Conservation (phyloP, 768 basidiomycete species). For the Suillus decipiens region DNA sequence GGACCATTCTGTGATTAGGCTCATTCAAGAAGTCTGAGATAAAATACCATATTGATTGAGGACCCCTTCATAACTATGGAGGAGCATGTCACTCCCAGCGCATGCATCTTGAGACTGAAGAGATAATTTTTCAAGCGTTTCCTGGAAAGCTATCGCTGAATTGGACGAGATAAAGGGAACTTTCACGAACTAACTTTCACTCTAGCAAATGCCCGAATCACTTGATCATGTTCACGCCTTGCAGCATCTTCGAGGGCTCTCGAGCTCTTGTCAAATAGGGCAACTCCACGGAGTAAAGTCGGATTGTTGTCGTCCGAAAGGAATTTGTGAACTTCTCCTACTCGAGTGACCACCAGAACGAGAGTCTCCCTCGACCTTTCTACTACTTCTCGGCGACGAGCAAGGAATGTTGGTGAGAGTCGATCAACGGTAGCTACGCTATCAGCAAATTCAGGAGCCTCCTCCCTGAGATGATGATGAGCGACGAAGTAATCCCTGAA, state of each 20-base stretch:
- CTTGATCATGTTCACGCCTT: conserved; percentile 45
- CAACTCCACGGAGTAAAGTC: conserved; percentile 40
- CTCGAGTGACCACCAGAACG: conserved; percentile 36
- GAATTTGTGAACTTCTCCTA: conserved; percentile 37
- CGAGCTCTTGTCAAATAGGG: conserved; percentile 56
- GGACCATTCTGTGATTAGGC: conserved; percentile 9
- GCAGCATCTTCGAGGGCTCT: conserved; percentile 50
- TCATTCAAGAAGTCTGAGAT: conserved; percentile 6
- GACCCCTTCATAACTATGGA: conserved; percentile 46
- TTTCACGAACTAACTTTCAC: conserved; percentile 43
- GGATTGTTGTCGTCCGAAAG: conserved; percentile 37
- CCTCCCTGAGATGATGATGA: conserved; percentile 31
- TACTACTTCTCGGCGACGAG: conserved; percentile 31
- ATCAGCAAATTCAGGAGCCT: conserved; percentile 41
- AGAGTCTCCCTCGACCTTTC: conserved; percentile 35
- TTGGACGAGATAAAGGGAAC: conserved; percentile 16
- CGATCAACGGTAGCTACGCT: conserved; percentile 48
- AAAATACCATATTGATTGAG: conserved; percentile 51
- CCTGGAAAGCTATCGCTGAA: conserved; percentile 33
- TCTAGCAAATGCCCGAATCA: conserved; percentile 39
- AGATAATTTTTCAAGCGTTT: conserved; percentile 42
- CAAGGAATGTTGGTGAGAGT: conserved; percentile 40
- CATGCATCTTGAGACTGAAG: conserved; percentile 51
- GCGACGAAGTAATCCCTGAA: background rate
- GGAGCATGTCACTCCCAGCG: conserved; percentile 49